Base-by-base conservation (phyloP, 371 early-diverging fungal species). In the Cokeromyces recurvatus region DNA sequence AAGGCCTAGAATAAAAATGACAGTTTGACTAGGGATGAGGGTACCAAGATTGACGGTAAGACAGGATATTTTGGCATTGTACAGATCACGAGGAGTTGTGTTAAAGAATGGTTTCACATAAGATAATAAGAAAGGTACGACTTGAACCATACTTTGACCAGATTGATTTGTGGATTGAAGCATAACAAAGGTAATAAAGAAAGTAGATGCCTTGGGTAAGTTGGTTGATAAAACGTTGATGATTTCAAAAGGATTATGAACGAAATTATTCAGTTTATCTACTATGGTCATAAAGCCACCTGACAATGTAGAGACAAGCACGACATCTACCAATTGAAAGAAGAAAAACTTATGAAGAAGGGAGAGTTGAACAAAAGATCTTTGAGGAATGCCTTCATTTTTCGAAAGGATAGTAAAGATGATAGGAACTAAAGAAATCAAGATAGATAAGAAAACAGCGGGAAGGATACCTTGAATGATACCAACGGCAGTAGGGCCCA, bases 381-480 rank as follows among this genome's bases (percentile, higher is more conserved):
- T 55, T 27, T 79, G 74, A 31, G 79, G 77, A 36, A 80, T 84
- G 36, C 90, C 90, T 60, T 90, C 90, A 11, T 78, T 66, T 2
- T 50, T 78, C 7, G 88, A 74, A 43, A 90, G 55, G 16, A 77
- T 61, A 38, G 77, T 71, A 43, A 94, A 76, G 44, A 90, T 53
- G 14, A 84, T 64, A 14, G 91, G 90, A 17, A 92, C 73, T 24
- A 89, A 49, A 1, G 78, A 53, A 71, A 92, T 81, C 49, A 92
- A 65, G 16, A 87, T 69, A 9, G 88, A 77, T 31, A 92, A 62
- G 32, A 79, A 77, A 12, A 84, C 55, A 7, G 92, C 78, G 23
- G 92, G 91, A 8, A 94, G 54, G 35, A 90, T 75, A 75, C 94
- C 92, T 41, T 87, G 81, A 45, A 91, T 78, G 40, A 89, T 67